A percentile compares a stretch with the other conserved stretches of the same genome.
phyloP scores from a whole-genome alignment of 441 rosid species.

The Pelargonium fulgidum region DNA sequence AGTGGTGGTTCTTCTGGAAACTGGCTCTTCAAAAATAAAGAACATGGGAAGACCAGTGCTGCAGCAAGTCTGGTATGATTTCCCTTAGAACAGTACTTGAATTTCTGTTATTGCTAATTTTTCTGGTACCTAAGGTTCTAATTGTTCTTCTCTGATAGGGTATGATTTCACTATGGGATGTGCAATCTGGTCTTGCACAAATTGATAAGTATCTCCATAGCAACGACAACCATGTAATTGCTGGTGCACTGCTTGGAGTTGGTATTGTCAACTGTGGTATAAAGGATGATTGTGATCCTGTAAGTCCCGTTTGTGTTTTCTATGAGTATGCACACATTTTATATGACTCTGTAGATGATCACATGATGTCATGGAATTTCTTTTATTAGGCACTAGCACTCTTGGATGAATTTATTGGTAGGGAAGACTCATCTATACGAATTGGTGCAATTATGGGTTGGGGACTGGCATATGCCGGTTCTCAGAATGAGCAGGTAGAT shows the following conservation, averaged over 20 bases:
- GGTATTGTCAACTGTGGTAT: constrained; percentile 84
- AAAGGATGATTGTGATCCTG: constrained; percentile 89
- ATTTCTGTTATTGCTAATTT: constrained; percentile 5
- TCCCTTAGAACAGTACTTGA: constrained; percentile 4
- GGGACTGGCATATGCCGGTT: constrained; percentile 93
- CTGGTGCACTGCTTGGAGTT: constrained; percentile 93
- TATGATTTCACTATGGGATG: constrained; percentile 92
- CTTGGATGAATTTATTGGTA: constrained; percentile 53
- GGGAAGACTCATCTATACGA: constrained; percentile 70
- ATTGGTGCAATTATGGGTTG: constrained; percentile 97
- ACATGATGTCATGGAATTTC: constrained; percentile 21
- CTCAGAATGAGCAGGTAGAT: constrained; percentile 72
- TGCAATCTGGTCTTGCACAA: constrained; percentile 84
- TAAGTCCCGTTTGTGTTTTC: constrained; percentile 32
- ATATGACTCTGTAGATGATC: neutral
- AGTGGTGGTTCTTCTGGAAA: constrained; percentile 61
- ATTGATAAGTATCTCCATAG: constrained; percentile 86
- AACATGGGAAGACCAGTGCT: constrained; percentile 92
- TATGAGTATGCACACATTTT: neutral
- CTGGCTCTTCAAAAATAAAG: constrained; percentile 96
- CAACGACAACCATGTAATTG: constrained; percentile 67
- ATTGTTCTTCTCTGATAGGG: constrained; percentile 44
- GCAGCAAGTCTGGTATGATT: constrained; percentile 84
- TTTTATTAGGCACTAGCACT: constrained; percentile 78
- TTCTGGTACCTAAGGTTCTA: constrained; percentile 21